phyloP scores from a whole-genome alignment of 768 basidiomycete species.

The Termitomyces sp. region DNA sequence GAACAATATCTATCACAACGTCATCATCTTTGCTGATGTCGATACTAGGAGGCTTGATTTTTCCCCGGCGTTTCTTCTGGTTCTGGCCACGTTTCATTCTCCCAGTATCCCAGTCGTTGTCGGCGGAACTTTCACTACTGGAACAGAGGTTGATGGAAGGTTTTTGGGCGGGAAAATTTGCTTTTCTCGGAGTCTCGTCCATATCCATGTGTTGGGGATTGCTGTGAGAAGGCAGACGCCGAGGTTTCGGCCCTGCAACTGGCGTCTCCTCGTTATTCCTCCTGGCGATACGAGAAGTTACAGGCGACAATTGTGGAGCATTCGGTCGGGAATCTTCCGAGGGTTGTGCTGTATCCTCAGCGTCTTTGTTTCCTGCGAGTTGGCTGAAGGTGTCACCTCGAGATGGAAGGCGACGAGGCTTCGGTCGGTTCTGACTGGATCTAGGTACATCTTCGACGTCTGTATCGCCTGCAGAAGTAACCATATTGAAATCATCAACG shows the following conservation, averaged over 20 bases:
- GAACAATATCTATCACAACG: background rate
- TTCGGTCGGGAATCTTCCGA: background rate
- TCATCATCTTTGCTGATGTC: background rate
- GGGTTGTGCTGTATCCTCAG: background rate
- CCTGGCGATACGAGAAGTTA: background rate
- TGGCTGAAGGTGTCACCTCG: background rate
- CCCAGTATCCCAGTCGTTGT: constrained; percentile 7
- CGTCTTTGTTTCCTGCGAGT: background rate
- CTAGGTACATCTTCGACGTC: background rate
- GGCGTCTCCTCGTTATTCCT: background rate
- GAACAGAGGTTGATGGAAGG: constrained; percentile 10
- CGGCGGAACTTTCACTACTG: constrained; percentile 8
- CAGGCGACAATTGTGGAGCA: background rate
- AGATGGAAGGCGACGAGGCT: background rate
- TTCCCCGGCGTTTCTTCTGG: constrained; percentile 2
- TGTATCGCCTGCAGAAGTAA: background rate
- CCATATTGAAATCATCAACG: constrained; percentile 6
- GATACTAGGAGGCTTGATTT: background rate
- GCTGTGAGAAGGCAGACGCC: background rate
- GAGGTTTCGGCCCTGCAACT: background rate
- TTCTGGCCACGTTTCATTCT: constrained; percentile 3
- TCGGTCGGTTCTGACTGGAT: background rate
- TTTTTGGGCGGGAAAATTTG: background rate
- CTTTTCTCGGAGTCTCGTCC: constrained; percentile 8
- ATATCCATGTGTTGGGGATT: background rate